Evolutionary conservation across 2,329 filamentous ascomycete species (phyloP).

Genomic region (Calonectria henricotiae): DNA sequence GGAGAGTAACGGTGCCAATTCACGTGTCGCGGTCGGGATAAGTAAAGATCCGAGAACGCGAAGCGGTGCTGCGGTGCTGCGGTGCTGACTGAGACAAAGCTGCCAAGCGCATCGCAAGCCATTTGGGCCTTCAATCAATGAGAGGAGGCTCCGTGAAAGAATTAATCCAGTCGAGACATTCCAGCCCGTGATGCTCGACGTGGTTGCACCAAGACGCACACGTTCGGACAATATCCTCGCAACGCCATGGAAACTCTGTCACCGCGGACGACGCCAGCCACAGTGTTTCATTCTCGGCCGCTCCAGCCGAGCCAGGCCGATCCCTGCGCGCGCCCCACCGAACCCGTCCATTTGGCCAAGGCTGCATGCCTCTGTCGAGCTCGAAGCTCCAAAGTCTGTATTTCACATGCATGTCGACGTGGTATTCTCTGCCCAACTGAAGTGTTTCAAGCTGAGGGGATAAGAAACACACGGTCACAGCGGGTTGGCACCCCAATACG

Average conservation of each 20-base stretch:
- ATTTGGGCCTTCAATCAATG: neutral
- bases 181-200: neutral
- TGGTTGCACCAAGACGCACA: neutral
- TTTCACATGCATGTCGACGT: no score
- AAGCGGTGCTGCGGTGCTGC: neutral
- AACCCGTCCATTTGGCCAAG: neutral
- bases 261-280: neutral
- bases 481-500: no score
- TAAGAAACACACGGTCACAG: neutral
- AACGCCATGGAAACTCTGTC: neutral
- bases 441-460: neutral
- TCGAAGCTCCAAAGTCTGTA: neutral
- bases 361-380: neutral
- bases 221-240: neutral
- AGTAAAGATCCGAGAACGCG: conserved; percentile 19
- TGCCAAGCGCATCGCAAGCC: neutral
- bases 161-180: conserved; percentile 2
- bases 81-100: conserved; percentile 3
- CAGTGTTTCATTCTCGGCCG: conserved; percentile 14
- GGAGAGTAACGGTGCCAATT: conserved; percentile 14
- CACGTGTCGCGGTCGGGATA: conserved; percentile 17
- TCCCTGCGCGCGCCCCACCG: neutral
- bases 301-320: conserved; percentile 7
- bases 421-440: no score
- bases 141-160: neutral